Percentiles rank a stretch among this genome's conserved stretches.
These are phyloP conservation scores for Taphrina pruni DNA, from an alignment of 1,139 yeast species.

Conservation along the genomic window DNA sequence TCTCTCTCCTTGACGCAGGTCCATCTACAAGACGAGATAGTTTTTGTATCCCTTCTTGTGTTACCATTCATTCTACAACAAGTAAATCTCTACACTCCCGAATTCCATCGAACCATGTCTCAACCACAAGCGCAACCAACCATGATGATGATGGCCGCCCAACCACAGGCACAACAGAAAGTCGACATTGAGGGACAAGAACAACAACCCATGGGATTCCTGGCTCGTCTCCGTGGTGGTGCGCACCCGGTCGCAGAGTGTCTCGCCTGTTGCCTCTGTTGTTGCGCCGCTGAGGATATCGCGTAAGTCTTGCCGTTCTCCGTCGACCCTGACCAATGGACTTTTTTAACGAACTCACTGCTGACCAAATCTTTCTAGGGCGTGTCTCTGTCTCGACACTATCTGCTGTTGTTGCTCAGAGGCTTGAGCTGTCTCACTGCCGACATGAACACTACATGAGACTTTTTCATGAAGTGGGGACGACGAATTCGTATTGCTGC, in stretches of 20 bases:
- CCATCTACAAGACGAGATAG: background rate
- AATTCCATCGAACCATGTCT: background rate
- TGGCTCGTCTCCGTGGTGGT: slow-evolving; percentile 29
- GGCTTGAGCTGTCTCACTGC: background rate
- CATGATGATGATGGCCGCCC: slow-evolving; percentile 30
- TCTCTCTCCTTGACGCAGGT: background rate
- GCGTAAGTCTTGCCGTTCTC: slow-evolving; percentile 9
- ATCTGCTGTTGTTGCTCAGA: slow-evolving; percentile 26
- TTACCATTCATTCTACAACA: no score
- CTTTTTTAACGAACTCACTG: background rate
- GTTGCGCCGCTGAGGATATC: slow-evolving; percentile 26
- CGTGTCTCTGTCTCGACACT: slow-evolving; percentile 22
- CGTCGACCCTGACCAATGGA: no score
- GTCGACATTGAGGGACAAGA: background rate
- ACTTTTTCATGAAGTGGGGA: background rate
- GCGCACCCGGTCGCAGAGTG: slow-evolving; percentile 29
- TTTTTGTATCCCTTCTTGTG: no score
- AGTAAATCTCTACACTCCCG: no score
- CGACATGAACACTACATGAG: background rate
- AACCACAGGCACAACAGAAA: slow-evolving; percentile 18
- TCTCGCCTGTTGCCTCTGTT: slow-evolving; percentile 19
- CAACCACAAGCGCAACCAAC: slow-evolving; percentile 26
- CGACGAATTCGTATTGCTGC: background rate
- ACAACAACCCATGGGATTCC: slow-evolving; percentile 12
- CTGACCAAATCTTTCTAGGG: slow-evolving; percentile 5